Evolutionary conservation across 768 basidiomycete genomes (phyloP).

Genomic region (Cyclocybe cylindracea): DNA sequence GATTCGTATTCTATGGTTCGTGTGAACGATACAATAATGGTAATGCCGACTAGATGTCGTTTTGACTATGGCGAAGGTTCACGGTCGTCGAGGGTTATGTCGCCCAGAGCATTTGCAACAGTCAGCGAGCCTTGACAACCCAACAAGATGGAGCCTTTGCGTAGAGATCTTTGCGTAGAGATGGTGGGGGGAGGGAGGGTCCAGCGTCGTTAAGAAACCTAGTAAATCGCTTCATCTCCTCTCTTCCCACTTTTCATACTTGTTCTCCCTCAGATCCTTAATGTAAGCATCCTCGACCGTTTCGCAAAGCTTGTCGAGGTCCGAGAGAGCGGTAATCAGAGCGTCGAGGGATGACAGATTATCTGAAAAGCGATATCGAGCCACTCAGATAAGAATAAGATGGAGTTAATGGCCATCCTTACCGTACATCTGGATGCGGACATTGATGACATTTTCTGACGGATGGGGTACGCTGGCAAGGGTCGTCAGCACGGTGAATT

Average conservation of each 20-base stretch:
- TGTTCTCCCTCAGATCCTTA: conserved; percentile 51
- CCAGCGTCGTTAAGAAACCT: too few relatives aligned
- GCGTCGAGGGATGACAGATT: conserved; percentile 84
- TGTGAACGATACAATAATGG: too few relatives aligned
- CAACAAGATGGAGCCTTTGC: too few relatives aligned
- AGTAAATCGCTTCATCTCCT: conserved; percentile 41
- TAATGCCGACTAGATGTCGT: too few relatives aligned
- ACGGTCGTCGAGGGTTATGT: too few relatives aligned
- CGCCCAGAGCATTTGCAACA: too few relatives aligned
- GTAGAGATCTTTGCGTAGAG: too few relatives aligned
- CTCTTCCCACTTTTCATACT: conserved; percentile 72
- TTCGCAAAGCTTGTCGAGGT: conserved; percentile 77
- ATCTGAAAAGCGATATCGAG: conserved; percentile 46
- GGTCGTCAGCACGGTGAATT: not conserved
- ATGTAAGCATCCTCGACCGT: conserved; percentile 72
- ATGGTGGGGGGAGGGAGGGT: too few relatives aligned
- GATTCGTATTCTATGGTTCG: too few relatives aligned
- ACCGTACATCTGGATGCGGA: conserved; percentile 99
- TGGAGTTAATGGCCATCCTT: conserved; percentile 30
- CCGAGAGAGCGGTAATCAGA: conserved; percentile 70
- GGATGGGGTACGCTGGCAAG: conserved; percentile 82
- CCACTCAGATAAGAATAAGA: not conserved
- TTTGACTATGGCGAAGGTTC: too few relatives aligned
- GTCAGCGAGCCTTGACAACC: too few relatives aligned
- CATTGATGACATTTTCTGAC: conserved; percentile 93